Evolutionary conservation across 208 protist species (phyloP), one percentile per base, ranked within the genome.

Genomic region (Leishmania guyanensis): DNA sequence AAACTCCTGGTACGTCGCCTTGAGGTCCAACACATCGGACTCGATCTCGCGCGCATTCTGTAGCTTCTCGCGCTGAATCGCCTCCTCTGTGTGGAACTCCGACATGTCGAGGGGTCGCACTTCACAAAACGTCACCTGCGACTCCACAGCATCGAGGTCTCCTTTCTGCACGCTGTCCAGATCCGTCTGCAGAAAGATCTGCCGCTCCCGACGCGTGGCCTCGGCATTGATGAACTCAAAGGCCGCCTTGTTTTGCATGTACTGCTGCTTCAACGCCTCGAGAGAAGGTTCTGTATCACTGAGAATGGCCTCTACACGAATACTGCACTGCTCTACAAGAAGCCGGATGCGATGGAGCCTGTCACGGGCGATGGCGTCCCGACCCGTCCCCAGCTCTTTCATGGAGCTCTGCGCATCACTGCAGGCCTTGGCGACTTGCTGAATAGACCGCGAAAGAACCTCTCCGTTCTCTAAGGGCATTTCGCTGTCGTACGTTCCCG

Each of bases 1-100:
- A 48, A 95, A 97, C 82, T 97, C 92, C 22, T 93, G 89, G 64
- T 95, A 95, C 5, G 88, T 93, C 0, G 78, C 87, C 71, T 92
- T 92, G 16, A 97, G 83, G 51, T 97, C 93, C 77, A 88, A 89
- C 80, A 97, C 86, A 43, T 92, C 91, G 22, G 86, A 88, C 81
- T 97, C 93, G 53, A 97, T 90, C 78, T 95, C 92, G 36, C 82
- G 74, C n/a, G 86, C 88, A 76, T 87, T 90, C 33, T 87, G 85
- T 68, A 94, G 79, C 81, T 94, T 94, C 78, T 95, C 92, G 12
- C 85, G 87, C 75, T 95, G 90, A 69, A 94, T 88, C 26, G 88
- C 90, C 83, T 97, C 92, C 71, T 95, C 91, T 0, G 89, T 94
- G 83, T 89, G 84, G 73, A 94, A 89, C 64, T 89, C 87, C 0